Percentiles rank a stretch among this genome's conserved stretches.
These are phyloP conservation scores for Mucor sp. DNA, from an alignment of 371 early-diverging fungal species.

Conservation along the genomic window DNA sequence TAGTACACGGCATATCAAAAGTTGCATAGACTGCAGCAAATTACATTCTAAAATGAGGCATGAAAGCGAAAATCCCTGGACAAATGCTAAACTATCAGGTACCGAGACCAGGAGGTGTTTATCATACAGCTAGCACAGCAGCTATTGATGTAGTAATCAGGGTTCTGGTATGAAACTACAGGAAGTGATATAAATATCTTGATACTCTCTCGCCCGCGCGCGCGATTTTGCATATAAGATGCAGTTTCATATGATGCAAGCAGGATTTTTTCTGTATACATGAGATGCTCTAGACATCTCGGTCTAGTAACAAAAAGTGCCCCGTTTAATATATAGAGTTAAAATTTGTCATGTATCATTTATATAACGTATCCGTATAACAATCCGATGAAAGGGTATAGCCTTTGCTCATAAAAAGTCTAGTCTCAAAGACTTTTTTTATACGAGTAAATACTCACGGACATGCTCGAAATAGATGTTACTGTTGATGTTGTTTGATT, in stretches of 20 bases:
- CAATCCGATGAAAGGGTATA: neutral
- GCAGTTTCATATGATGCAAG: neutral
- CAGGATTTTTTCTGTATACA: neutral
- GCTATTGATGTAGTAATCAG: neutral
- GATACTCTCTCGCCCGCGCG: neutral
- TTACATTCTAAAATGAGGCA: too few species aligned
- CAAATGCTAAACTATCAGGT: neutral
- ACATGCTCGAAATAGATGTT: neutral
- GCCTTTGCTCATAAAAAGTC: neutral
- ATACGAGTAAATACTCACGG: too few species aligned
- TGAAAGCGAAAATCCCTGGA: too few species aligned
- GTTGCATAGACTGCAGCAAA: too few species aligned
- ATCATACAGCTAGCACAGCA: neutral
- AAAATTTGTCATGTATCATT: neutral
- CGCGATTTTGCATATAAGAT: neutral
- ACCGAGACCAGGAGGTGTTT: neutral
- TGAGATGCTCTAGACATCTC: neutral
- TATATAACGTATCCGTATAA: neutral
- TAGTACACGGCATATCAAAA: neutral
- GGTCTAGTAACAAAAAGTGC: neutral
- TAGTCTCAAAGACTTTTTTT: too few species aligned
- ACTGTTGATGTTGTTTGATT: neutral
- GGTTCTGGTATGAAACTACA: neutral
- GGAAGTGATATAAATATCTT: neutral
- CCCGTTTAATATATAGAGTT: neutral